A percentile compares a stretch with the other conserved stretches of the same genome.
phyloP scores from a whole-genome alignment of 495 filamentous ascomycete genomes.

The Neurospora sp. region DNA sequence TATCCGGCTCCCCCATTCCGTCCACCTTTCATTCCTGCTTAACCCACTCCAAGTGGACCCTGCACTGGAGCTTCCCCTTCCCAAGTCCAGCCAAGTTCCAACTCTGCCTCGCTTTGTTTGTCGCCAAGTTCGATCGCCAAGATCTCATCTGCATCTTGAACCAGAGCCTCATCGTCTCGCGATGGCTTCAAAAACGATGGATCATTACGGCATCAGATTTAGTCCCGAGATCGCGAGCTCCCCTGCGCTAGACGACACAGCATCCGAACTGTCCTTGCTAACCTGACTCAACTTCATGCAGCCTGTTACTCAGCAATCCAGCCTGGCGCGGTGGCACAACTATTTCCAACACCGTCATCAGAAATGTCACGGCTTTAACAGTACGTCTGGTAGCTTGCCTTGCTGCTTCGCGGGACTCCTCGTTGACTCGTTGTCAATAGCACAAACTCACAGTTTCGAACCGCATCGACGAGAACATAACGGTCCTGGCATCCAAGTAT shows the following conservation, averaged over 20 bases:
- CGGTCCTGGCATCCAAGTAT: constrained; percentile 57
- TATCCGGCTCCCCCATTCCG: neutral
- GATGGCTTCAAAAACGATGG: neutral
- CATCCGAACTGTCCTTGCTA: neutral
- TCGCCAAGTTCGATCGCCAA: neutral
- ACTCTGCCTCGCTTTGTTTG: neutral
- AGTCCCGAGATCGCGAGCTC: neutral
- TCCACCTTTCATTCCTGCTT: neutral
- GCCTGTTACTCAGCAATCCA: constrained; percentile 40
- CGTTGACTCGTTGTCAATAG: neutral
- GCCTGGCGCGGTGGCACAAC: constrained; percentile 29
- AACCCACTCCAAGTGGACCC: neutral
- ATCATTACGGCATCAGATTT: neutral
- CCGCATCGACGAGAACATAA: constrained; percentile 49
- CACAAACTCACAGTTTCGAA: constrained; percentile 39
- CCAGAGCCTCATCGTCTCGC: neutral
- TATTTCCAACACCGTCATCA: constrained; percentile 35
- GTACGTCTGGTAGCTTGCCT: constrained; percentile 20
- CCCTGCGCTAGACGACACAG: neutral
- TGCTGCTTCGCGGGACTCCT: neutral
- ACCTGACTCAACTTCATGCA: constrained; percentile 6
- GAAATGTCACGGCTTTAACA: constrained; percentile 38
- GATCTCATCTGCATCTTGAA: neutral
- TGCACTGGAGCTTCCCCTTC: neutral
- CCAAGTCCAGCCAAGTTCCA: neutral